These are phyloP conservation scores for Ceriops decandra DNA, from an alignment of 345 rosid species.

Conservation along the genomic window DNA sequence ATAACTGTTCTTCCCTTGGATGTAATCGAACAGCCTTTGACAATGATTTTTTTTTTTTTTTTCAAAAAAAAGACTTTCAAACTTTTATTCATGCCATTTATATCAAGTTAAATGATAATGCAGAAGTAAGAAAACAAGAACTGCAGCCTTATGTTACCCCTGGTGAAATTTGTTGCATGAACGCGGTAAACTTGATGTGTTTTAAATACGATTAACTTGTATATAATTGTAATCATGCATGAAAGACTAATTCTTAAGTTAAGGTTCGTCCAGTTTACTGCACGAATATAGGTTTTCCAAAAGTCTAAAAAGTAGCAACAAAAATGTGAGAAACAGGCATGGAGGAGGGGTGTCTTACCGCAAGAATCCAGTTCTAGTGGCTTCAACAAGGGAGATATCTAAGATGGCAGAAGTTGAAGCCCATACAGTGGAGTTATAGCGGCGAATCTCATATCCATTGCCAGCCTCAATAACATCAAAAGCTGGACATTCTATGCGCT, in stretches of 20 bases:
- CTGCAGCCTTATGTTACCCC: no score
- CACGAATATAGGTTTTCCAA: no score
- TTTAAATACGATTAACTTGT: no score
- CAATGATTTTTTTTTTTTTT: background rate
- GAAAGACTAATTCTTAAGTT: no score
- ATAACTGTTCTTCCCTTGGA: constrained; percentile 71
- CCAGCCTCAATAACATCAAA: constrained; percentile 48
- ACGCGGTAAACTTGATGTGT: no score
- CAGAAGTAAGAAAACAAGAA: no score
- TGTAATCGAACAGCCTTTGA: constrained; percentile 69
- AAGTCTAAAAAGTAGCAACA: background rate
- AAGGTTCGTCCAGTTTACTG: no score
- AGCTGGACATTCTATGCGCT: constrained; percentile 73
- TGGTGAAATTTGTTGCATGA: no score
- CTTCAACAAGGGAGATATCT: constrained; percentile 69
- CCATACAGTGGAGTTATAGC: constrained; percentile 56
- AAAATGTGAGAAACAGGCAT: no score
- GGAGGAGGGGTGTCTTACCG: constrained; percentile 32
- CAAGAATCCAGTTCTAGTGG: constrained; percentile 69
- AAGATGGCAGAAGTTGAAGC: constrained; percentile 60
- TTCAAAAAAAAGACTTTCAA: background rate
- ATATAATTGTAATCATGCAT: no score
- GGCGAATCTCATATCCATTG: constrained; percentile 68
- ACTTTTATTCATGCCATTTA: background rate
- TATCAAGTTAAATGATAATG: background rate